Percentiles rank a stretch among this genome's conserved stretches.
phyloP scores from a whole-genome alignment of 2,329 filamentous ascomycete species.

The Claviceps purpurea region DNA sequence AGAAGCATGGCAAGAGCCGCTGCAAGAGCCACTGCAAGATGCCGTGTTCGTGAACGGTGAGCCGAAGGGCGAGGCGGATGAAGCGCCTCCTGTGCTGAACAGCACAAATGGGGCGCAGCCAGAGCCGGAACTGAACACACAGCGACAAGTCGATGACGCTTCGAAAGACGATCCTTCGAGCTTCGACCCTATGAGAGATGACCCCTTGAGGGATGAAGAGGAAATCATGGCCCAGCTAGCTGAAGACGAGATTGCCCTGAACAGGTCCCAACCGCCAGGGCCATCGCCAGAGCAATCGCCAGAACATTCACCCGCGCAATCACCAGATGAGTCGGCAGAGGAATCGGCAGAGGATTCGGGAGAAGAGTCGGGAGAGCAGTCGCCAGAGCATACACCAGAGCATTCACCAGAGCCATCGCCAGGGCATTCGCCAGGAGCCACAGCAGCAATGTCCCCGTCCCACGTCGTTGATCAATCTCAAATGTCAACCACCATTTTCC shows the following conservation, averaged over 20 bases:
- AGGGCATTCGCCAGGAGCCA: constrained; percentile 9
- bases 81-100: neutral
- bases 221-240: neutral
- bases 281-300: neutral
- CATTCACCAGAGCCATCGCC: too few species aligned
- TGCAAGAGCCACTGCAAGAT: constrained; percentile 3
- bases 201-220: neutral
- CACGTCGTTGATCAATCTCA: constrained; percentile 39
- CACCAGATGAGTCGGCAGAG: too few species aligned
- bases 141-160: neutral
- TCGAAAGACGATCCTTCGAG: neutral
- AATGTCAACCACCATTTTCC: constrained; percentile 65
- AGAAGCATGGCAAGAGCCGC: constrained; percentile 1
- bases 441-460: constrained; percentile 24
- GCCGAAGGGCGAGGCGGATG: neutral
- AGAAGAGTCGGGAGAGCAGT: too few species aligned
- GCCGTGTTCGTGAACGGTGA: constrained; percentile 8
- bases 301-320: too few species aligned
- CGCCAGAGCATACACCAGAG: too few species aligned
- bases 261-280: constrained; percentile 10
- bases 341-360: too few species aligned
- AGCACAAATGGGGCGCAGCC: neutral
- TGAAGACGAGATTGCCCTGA: constrained; percentile 6
- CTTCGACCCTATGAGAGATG: neutral
- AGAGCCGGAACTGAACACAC: neutral